Conservation (phyloP, 169 alveolate genomes). For the Ichthyophthirius multifiliis region DNA sequence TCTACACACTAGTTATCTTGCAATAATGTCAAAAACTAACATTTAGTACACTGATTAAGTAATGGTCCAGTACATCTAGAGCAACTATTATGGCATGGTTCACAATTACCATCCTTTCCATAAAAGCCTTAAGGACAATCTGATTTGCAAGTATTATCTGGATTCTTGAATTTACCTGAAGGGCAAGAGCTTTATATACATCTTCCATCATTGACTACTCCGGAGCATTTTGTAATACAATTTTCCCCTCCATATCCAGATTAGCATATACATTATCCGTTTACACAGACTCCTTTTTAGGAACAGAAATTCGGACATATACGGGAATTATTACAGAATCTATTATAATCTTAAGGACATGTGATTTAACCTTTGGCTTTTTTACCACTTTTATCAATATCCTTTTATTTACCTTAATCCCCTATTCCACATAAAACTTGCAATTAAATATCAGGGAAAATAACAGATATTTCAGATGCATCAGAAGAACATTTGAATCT, state of each 20-base stretch:
- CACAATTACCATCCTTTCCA: background rate
- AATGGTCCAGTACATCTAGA: background rate
- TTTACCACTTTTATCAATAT: background rate
- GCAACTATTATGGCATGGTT: background rate
- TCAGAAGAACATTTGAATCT: background rate
- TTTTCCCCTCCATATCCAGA: background rate
- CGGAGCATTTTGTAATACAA: background rate
- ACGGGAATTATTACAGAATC: background rate
- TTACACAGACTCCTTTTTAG: background rate
- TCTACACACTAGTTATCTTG: too few species aligned
- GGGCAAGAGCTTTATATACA: background rate
- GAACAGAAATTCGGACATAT: background rate
- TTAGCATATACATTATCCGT: background rate
- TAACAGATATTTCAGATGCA: background rate
- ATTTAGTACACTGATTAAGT: background rate
- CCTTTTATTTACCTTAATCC: background rate
- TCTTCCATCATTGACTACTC: background rate
- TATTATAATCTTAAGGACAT: background rate
- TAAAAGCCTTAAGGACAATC: background rate
- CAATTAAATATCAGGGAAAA: background rate
- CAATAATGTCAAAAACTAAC: background rate
- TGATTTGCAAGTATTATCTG: background rate
- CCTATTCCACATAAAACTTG: background rate
- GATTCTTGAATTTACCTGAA: background rate
- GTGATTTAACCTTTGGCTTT: background rate